Conservation (phyloP, 2,329 filamentous ascomycete genomes). For the Colletotrichum sp. region DNA sequence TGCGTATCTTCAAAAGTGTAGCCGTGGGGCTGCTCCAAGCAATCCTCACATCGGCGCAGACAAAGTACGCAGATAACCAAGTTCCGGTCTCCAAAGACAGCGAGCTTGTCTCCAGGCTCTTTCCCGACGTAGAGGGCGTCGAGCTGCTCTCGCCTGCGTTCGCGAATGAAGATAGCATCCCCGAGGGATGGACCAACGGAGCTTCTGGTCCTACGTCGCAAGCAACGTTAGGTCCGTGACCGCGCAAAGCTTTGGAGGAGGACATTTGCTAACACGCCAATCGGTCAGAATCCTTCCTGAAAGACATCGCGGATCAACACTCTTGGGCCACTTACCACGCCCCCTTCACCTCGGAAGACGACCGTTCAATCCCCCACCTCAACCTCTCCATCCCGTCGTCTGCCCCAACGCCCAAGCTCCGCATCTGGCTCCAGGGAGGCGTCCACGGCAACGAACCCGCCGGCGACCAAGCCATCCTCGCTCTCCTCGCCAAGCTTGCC, state of each 20-base stretch:
- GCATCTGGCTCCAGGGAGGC: conserved; percentile 32
- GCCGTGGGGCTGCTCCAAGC: neutral
- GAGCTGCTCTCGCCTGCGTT: conserved; percentile 31
- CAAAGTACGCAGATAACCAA: conserved; percentile 1
- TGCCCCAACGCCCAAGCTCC: conserved; percentile 24
- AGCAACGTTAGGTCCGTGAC: neutral
- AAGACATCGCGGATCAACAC: conserved; percentile 21
- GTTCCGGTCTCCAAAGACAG: neutral
- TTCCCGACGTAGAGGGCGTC: conserved; percentile 1
- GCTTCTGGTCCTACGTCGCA: conserved; percentile 30
- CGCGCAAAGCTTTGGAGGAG: accelerated
- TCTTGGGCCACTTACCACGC: conserved; percentile 24
- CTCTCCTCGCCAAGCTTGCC: conserved; percentile 32
- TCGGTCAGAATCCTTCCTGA: conserved; percentile 20
- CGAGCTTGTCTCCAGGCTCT: neutral
- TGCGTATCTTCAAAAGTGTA: neutral
- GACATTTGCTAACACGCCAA: neutral
- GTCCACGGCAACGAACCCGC: conserved; percentile 37
- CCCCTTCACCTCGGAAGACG: conserved; percentile 25
- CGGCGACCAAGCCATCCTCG: conserved; percentile 32
- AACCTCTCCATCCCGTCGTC: conserved; percentile 17
- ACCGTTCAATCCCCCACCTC: conserved; percentile 24
- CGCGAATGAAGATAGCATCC: conserved; percentile 20
- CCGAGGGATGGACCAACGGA: conserved; percentile 26
- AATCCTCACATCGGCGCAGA: neutral